These are phyloP conservation scores for Tolypocladium pustulatum DNA, from an alignment of 2,329 filamentous ascomycete species.

Conservation along the genomic window DNA sequence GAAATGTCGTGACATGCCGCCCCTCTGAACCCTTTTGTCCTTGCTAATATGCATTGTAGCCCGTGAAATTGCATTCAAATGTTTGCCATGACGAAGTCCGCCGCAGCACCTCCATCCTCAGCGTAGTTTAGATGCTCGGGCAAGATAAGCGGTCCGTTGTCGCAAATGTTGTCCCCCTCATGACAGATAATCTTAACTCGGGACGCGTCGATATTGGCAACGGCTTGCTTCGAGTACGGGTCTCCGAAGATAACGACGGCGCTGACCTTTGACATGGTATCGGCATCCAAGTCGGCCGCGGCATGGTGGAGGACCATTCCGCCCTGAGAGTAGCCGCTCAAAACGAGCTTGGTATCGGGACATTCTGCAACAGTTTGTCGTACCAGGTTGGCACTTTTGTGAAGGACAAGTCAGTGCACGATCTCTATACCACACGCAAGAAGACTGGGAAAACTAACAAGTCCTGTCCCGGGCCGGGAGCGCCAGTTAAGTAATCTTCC, in stretches of 20 bases:
- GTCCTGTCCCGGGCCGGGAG: conserved; percentile 8
- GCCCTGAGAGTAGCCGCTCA: conserved; percentile 18
- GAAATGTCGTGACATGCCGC: background rate
- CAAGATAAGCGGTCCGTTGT: conserved; percentile 15
- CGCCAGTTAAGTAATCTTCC: conserved; percentile 13
- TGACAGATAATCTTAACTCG: conserved; percentile 15
- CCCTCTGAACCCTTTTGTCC: background rate
- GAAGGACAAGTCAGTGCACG: background rate
- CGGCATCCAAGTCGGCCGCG: conserved; percentile 10
- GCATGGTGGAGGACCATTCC: conserved; percentile 16
- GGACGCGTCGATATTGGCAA: conserved; percentile 11
- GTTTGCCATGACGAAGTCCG: conserved; percentile 10
- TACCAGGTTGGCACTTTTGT: conserved; percentile 21
- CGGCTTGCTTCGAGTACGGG: conserved; percentile 10
- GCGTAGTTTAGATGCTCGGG: conserved; percentile 16
- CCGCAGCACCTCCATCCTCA: conserved; percentile 11
- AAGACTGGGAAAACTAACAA: conserved; percentile 10
- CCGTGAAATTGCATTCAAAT: background rate
- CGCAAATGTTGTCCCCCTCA: conserved; percentile 17
- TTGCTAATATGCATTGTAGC: background rate
- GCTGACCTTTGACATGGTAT: conserved; percentile 13
- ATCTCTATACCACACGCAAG: background rate
- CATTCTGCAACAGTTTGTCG: conserved; percentile 17
- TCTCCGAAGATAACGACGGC: conserved; percentile 22
- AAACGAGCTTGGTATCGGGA: conserved; percentile 12